A percentile compares a stretch with the other conserved stretches of the same genome.
These are phyloP conservation scores for Globisporangium spinosum DNA, from an alignment of 352 stramenopile species.

Conservation along the genomic window DNA sequence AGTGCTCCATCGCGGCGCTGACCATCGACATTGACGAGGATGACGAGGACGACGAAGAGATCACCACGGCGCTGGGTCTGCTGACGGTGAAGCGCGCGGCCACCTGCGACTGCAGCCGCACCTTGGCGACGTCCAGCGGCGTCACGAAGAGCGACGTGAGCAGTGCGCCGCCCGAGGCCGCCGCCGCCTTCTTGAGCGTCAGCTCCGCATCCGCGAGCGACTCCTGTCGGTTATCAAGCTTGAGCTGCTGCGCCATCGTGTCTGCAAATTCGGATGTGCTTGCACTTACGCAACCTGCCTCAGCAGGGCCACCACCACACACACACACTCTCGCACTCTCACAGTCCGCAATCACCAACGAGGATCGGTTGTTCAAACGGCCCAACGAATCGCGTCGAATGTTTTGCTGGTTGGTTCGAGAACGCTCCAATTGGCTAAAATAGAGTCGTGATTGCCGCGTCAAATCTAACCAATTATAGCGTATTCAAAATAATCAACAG, in stretches of 20 bases:
- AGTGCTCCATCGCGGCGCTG: conserved; percentile 31
- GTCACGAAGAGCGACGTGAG: conserved; percentile 84
- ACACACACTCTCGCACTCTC: background rate
- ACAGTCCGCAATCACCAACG: background rate
- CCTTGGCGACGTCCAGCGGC: conserved; percentile 79
- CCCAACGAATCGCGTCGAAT: conserved; percentile 1
- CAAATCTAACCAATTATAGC: background rate
- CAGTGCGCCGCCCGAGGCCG: conserved; percentile 62
- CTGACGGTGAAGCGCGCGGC: conserved; percentile 15
- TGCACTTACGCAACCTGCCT: background rate
- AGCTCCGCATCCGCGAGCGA: conserved; percentile 17
- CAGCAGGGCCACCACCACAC: background rate
- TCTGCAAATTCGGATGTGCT: conserved; percentile 15
- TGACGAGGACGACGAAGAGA: conserved; percentile 2
- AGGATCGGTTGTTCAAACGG: background rate
- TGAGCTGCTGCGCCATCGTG: conserved; percentile 6
- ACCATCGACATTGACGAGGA: conserved; percentile 13
- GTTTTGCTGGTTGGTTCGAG: background rate
- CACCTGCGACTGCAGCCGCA: conserved; percentile 76
- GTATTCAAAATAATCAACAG: background rate
- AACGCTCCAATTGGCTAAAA: background rate
- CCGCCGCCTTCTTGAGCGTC: conserved; percentile 66
- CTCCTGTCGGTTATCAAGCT: background rate
- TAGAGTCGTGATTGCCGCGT: background rate
- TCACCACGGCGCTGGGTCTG: background rate